A percentile compares a stretch with the other conserved stretches of the same genome.
These are phyloP conservation scores for Collybiopsis luxurians DNA, from an alignment of 768 basidiomycete species.

Conservation along the genomic window DNA sequence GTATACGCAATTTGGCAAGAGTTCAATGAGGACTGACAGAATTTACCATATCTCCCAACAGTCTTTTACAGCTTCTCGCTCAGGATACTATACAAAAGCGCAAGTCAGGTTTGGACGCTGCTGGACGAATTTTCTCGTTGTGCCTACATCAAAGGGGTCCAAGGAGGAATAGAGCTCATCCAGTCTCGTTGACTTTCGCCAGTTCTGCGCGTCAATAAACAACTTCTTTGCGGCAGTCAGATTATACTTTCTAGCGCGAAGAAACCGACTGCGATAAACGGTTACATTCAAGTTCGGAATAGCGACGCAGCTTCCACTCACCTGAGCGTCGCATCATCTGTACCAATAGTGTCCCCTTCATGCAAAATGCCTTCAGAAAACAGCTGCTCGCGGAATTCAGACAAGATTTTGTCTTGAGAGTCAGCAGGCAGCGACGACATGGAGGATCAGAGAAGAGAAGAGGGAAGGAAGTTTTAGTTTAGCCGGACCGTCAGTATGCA, in stretches of 20 bases:
- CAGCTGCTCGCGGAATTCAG: slow-evolving; percentile 50
- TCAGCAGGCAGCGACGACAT: slow-evolving; percentile 3
- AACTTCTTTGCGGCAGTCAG: slow-evolving; percentile 58
- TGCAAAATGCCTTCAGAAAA: slow-evolving; percentile 52
- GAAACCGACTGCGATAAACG: slow-evolving; percentile 52
- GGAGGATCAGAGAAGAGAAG: no score
- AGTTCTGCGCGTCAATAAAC: slow-evolving; percentile 64
- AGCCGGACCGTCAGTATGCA: no score
- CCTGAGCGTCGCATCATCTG: slow-evolving; percentile 59
- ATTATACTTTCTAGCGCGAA: slow-evolving; percentile 68
- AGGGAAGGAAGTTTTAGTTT: no score
- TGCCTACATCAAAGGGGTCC: slow-evolving; percentile 49
- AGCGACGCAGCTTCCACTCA: slow-evolving; percentile 46
- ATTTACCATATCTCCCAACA: slow-evolving; percentile 67
- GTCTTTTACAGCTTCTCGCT: slow-evolving; percentile 64
- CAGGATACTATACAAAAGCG: slow-evolving; percentile 52
- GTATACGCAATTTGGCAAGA: no score
- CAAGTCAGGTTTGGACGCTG: background rate
- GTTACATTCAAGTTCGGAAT: background rate
- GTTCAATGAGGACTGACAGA: no score
- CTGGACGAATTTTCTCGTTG: background rate
- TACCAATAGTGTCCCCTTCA: slow-evolving; percentile 61
- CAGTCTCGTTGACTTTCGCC: slow-evolving; percentile 52
- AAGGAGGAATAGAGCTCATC: slow-evolving; percentile 38
- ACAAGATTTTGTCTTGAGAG: slow-evolving; percentile 31